phyloP scores from a whole-genome alignment of 2,329 filamentous ascomycete genomes.

The Samsoniella hepiali region DNA sequence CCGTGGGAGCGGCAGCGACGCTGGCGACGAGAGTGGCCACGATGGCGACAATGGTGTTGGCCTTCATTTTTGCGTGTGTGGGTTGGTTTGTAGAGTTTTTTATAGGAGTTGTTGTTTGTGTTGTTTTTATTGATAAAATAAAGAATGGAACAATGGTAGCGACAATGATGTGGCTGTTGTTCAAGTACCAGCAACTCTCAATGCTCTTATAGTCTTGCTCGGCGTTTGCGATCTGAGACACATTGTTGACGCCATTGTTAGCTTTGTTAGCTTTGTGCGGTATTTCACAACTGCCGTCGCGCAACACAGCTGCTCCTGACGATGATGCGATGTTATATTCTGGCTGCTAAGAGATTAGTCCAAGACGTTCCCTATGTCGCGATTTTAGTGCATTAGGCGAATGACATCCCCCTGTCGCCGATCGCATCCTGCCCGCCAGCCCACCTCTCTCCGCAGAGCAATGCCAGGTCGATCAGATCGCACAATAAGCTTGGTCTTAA shows the following conservation, averaged over 20 bases:
- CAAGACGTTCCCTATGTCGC: slow-evolving; percentile 11
- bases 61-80: slow-evolving; percentile 3
- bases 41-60: slow-evolving; percentile 9
- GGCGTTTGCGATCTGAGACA: slow-evolving; percentile 15
- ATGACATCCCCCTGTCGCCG: slow-evolving; percentile 2
- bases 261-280: background rate
- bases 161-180: background rate
- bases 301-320: background rate
- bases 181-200: background rate
- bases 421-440: background rate
- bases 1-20: slow-evolving; percentile 9
- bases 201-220: background rate
- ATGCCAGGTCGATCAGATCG: background rate
- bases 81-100: background rate
- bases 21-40: slow-evolving; percentile 9
- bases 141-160: background rate
- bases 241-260: slow-evolving; percentile 13
- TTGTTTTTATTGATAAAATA: background rate
- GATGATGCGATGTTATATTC: slow-evolving; percentile 3
- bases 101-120: background rate
- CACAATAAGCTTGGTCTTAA: slow-evolving; percentile 1
- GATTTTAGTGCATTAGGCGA: slow-evolving; percentile 15
- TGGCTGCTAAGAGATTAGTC: background rate
- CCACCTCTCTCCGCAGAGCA: background rate
- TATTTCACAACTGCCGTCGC: slow-evolving; percentile 2